Percentiles rank a stretch among this genome's conserved stretches.
Conservation (phyloP, 129 eudicot genomes). For the Helianthus tuberosus region DNA sequence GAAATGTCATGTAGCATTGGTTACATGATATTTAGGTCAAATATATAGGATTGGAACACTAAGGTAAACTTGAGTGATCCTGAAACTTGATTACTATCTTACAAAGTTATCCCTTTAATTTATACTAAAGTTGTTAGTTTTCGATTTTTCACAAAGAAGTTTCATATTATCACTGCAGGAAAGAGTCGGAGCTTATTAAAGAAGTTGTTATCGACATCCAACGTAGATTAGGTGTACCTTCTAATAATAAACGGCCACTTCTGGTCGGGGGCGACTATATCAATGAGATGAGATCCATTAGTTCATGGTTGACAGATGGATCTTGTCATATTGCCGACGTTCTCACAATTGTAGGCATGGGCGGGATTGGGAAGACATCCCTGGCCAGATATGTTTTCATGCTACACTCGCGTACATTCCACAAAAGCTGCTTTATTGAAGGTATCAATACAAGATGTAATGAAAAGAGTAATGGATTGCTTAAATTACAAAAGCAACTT, state of each 20-base stretch:
- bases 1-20: too few relatives aligned
- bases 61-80: too few relatives aligned
- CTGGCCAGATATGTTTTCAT: neutral
- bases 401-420: neutral
- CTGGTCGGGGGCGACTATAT: neutral
- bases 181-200: neutral
- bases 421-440: slow-evolving; percentile 3
- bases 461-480: neutral
- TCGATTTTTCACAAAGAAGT: neutral
- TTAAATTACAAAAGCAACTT: slow-evolving; percentile 2
- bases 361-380: slow-evolving; percentile 7
- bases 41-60: too few relatives aligned
- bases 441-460: neutral
- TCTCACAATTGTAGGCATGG: slow-evolving; percentile 8
- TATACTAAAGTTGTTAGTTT: neutral
- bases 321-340: neutral
- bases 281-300: neutral
- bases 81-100: too few relatives aligned
- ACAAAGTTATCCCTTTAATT: too few relatives aligned
- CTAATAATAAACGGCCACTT: neutral
- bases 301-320: neutral
- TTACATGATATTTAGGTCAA: too few relatives aligned
- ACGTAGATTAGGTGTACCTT: neutral
- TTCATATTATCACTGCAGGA: neutral
- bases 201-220: neutral